phyloP scores from a whole-genome alignment of 148 eudicot genomes.

The Rhododendron ovatum region DNA sequence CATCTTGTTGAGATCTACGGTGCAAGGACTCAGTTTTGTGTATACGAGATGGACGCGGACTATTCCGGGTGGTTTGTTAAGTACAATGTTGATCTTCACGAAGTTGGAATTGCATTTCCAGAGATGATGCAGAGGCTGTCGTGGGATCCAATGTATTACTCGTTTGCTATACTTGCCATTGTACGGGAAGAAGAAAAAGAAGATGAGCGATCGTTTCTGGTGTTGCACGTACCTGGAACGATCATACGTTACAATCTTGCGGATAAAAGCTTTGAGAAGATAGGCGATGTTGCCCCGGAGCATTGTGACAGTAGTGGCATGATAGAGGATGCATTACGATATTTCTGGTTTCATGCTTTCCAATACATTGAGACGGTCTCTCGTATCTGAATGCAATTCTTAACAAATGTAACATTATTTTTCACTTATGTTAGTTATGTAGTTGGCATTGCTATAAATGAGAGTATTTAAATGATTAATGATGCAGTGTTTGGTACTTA shows the following conservation, averaged over 20 bases:
- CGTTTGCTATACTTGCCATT: slow-evolving; percentile 9
- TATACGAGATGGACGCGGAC: slow-evolving; percentile 25
- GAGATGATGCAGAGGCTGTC: neutral
- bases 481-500: neutral
- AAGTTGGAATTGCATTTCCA: slow-evolving; percentile 7
- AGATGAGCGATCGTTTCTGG: neutral
- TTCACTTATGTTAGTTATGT: neutral
- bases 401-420: too few species aligned
- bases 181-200: too few species aligned
- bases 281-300: neutral
- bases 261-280: neutral
- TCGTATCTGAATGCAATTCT: neutral
- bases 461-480: neutral
- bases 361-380: neutral
- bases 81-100: slow-evolving; percentile 14
- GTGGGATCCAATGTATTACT: neutral
- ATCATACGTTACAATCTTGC: neutral
- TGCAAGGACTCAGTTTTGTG: neutral
- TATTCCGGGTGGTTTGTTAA: slow-evolving; percentile 28
- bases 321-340: neutral
- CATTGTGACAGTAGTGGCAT: neutral
- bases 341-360: neutral
- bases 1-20: slow-evolving; percentile 14
- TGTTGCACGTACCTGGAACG: neutral
- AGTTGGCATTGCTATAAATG: too few species aligned